These are phyloP conservation scores for Cinchona pubescens DNA, from an alignment of 257 asterid genomes.

Conservation along the genomic window DNA sequence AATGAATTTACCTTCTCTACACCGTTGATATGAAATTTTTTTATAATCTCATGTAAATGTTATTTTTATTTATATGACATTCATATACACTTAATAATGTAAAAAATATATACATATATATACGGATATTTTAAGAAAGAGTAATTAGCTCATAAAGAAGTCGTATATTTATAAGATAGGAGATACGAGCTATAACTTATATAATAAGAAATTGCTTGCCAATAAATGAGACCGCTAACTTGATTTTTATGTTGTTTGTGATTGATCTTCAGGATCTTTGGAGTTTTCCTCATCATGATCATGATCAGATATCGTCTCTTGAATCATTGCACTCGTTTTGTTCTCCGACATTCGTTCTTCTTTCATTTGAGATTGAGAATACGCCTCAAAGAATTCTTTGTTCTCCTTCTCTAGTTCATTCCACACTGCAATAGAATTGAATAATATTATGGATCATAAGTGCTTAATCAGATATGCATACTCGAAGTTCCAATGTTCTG, in stretches of 20 bases:
- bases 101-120: too few relatives aligned
- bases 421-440: conserved; percentile 36
- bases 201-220: conserved; percentile 1
- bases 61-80: too few relatives aligned
- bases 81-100: too few relatives aligned
- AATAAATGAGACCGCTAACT: conserved; percentile 10
- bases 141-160: too few relatives aligned
- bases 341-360: conserved; percentile 35
- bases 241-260: conserved; percentile 2
- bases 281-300: conserved; percentile 10
- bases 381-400: conserved; percentile 41
- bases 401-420: conserved; percentile 47
- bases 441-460: not conserved
- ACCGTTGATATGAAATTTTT: too few relatives aligned
- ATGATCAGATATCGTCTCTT: conserved; percentile 26
- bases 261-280: conserved; percentile 17
- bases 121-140: too few relatives aligned
- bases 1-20: too few relatives aligned
- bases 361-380: conserved; percentile 32
- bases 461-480: not conserved
- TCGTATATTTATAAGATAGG: not conserved
- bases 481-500: not conserved
- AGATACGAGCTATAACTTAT: not conserved
- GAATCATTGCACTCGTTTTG: conserved; percentile 36
- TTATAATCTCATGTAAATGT: too few relatives aligned